phyloP scores from a whole-genome alignment of 139 green algal species.

The Astrephomene gubernaculifera region DNA sequence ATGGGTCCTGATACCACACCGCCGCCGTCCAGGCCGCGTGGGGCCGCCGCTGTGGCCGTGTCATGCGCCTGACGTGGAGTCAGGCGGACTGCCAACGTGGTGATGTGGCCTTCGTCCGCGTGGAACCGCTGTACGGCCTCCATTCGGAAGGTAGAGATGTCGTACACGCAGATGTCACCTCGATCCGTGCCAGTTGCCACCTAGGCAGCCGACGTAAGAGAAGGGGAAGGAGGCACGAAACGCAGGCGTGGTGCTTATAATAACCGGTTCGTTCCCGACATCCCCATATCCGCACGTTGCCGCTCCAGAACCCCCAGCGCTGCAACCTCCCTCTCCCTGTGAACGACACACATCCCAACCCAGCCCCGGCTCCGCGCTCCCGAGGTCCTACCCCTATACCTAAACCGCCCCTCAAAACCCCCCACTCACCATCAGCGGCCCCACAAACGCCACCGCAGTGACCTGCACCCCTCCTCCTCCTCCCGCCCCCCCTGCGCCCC shows the following conservation, averaged over 20 bases:
- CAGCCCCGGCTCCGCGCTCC: too few relatives aligned
- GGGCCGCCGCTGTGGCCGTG: not conserved
- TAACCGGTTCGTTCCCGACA: too few relatives aligned
- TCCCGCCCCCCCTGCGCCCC: not conserved
- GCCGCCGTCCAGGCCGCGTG: conserved; percentile 38
- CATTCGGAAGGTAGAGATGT: conserved; percentile 25
- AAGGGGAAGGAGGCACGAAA: too few relatives aligned
- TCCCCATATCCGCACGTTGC: too few relatives aligned
- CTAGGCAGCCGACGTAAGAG: not conserved
- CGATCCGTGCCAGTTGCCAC: conserved; percentile 24
- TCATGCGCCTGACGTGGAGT: conserved; percentile 2
- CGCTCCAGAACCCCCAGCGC: too few relatives aligned
- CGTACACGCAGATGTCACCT: conserved; percentile 30
- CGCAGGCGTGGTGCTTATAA: too few relatives aligned
- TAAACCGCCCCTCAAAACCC: too few relatives aligned
- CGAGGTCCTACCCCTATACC: too few relatives aligned
- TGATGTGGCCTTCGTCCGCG: conserved; percentile 20
- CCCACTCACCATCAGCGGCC: conserved; percentile 43
- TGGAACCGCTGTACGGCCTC: conserved; percentile 44
- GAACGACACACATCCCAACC: too few relatives aligned
- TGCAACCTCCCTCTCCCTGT: too few relatives aligned
- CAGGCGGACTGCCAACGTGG: conserved; percentile 6
- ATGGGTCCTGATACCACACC: conserved; percentile 17
- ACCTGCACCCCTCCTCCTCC: too few relatives aligned
- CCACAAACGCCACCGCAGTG: conserved; percentile 26